Base-by-base conservation (phyloP, 306 rosid genomes). In the Pueraria montana region DNA sequence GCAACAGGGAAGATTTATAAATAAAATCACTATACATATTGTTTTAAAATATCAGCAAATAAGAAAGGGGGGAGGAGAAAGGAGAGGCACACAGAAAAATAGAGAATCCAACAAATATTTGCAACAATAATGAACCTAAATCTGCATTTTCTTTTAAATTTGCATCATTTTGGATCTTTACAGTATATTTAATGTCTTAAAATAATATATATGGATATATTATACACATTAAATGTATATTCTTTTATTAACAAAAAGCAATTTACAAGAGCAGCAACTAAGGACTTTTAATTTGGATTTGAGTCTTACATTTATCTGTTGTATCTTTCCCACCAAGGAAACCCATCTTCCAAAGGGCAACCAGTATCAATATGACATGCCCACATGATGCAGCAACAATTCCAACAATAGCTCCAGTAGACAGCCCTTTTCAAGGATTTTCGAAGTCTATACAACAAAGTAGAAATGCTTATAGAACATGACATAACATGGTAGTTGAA, bases 381-480 rank as follows among this genome's bases (percentile, higher is more conserved):
- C 78, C 90, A 79, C 48, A 86, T 17, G 88, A 82, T 24, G 83
- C 93, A 49, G 71, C 78, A 78, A 89, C 96, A 84, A 90, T 92
- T 65, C 94, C n/a, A n/a, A n/a, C 98, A 34, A 94, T 91, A 43
- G 86, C 90, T 80, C 91, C 92, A 66, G 83, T 83, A 59, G 98
- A 90, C 45, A 92, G 61, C 6, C 89, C 87, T n/a, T 88, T 83
- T 6, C 86, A 50, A 56, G 74, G 86, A 76, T 86, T 85, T 21
- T 85, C 43, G 63, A 89, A 94, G 84, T 89, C 98, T 27, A 27
- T 92, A 74, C 17, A 64, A 74, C 52, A 73, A 76, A 40, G 77
- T 55, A 34, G 45, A 80, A 49, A 27, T 78, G 18, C 56, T 75
- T 48, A n/a, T 61, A 55, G 61, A 43, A 62, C 21, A 63, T 61